Evolutionary conservation across 768 basidiomycete species (phyloP), one percentile per base, ranked within the genome.

Genomic region (Clitopilus passeckerianus): DNA sequence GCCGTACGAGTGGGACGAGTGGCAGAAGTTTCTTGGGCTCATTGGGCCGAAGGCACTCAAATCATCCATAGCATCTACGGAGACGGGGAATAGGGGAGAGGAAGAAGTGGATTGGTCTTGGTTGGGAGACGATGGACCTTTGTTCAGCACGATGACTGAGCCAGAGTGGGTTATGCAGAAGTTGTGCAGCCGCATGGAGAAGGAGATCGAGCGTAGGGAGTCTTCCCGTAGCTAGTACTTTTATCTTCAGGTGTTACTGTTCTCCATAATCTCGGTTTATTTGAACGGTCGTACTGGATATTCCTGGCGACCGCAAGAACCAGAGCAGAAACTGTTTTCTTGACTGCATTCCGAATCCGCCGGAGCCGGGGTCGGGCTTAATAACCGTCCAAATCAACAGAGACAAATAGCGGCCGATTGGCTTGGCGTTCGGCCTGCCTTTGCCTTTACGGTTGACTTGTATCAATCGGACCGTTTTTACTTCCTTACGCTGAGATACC

Each of bases 91-190:
- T 41, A n/a, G 10, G 10, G 37, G n/a, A 41, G 37, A n/a, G 10
- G 37, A 41, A 14, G 37, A 34, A 20, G 12, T 67, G 65, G 71
- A 62, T 5, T 75, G 72, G 73, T 71, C 72, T 2, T 78, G 76
- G 77, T 61, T 77, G 30, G 69, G 69, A 0, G 76, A 77, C 57
- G 68, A 75, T 0, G 75, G 77, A 7, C 77, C 77, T 20, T 64
- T 79, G 30, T 72, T 77, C 56, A 76, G 74, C 46, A 55, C 60
- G 6, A 63, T 67, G 5, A 70, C 69, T 9, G 77, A 77, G 61
- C 71, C 72, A 18, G 67, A 75, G 58, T 77, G 77, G 77, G 55
- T 79, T 4, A 59, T 79, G 20, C 65, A 67, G 24, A 72, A 70
- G 61, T 57, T 78, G 14, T 75, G 72, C 54, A 56, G 65, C 50